These are phyloP conservation scores for Pseudoperonospora humuli DNA, from an alignment of 352 stramenopile species.

Conservation along the genomic window DNA sequence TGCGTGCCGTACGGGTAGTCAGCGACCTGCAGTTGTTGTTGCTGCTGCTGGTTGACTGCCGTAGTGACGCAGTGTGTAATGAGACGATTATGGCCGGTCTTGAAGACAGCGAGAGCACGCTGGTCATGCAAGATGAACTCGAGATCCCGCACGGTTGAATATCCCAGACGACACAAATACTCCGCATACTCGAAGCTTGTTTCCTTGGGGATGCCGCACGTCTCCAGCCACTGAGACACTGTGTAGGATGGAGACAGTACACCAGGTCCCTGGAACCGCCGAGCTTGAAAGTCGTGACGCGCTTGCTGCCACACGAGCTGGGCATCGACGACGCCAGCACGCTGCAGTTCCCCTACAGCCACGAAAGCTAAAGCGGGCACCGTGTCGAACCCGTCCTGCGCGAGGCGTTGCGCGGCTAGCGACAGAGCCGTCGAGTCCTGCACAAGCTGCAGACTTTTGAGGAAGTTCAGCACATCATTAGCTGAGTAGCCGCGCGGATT, in stretches of 20 bases:
- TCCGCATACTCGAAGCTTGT: conserved; percentile 49
- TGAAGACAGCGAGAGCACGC: conserved; percentile 33
- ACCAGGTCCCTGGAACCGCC: conserved; percentile 31
- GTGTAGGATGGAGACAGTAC: conserved; percentile 31
- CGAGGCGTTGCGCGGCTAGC: conserved; percentile 30
- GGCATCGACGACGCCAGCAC: conserved; percentile 42
- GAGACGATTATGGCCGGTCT: conserved; percentile 37
- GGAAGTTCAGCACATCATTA: conserved; percentile 38
- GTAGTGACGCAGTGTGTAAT: conserved; percentile 35
- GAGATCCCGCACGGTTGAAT: conserved; percentile 47
- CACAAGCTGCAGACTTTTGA: conserved; percentile 40
- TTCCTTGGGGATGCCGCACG: conserved; percentile 40
- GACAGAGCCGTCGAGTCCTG: conserved; percentile 26
- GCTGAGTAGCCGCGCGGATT: conserved; percentile 2
- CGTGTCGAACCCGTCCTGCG: conserved; percentile 56
- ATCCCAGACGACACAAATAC: conserved; percentile 46
- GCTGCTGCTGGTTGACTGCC: conserved; percentile 22
- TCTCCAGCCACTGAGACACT: conserved; percentile 55
- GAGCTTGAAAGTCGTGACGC: conserved; percentile 34
- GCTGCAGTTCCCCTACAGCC: conserved; percentile 35
- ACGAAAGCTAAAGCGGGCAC: conserved; percentile 45
- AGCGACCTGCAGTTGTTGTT: conserved; percentile 17
- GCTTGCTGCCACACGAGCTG: conserved; percentile 40
- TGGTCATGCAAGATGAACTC: conserved; percentile 52
- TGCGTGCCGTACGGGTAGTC: conserved; percentile 26